A percentile compares a stretch with the other conserved stretches of the same genome.
phyloP scores from a whole-genome alignment of 2,329 filamentous ascomycete species.

The Phyllosticta citrichinensis region DNA sequence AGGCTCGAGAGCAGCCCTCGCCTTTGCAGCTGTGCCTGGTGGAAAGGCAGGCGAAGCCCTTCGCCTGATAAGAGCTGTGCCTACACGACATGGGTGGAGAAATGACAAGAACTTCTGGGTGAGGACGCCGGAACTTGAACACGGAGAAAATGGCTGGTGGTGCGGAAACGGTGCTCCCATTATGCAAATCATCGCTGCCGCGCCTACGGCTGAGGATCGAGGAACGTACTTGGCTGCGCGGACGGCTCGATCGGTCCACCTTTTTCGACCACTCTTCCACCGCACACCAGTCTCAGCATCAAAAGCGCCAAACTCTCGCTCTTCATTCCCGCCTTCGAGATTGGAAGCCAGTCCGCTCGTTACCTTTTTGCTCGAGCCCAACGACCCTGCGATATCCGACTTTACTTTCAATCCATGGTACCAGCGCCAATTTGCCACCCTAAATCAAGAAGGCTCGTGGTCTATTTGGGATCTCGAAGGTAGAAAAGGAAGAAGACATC shows the following conservation, averaged over 20 bases:
- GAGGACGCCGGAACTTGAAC: constrained; percentile 33
- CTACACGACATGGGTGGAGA: constrained; percentile 47
- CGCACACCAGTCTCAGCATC: constrained; percentile 11
- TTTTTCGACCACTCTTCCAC: constrained; percentile 34
- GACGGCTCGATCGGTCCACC: constrained; percentile 16
- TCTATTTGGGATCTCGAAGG: constrained; percentile 44
- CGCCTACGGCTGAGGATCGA: constrained; percentile 30
- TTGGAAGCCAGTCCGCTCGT: constrained; percentile 48
- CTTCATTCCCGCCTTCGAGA: constrained; percentile 33
- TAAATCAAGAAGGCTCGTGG: constrained; percentile 59
- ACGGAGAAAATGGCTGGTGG: constrained; percentile 45
- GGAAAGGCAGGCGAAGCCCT: constrained; percentile 45
- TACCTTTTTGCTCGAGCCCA: constrained; percentile 41
- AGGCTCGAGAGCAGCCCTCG: constrained; percentile 17
- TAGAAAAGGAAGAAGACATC: neutral
- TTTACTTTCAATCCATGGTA: constrained; percentile 55
- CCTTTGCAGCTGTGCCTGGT: constrained; percentile 24
- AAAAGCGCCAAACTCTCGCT: constrained; percentile 5
- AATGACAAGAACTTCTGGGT: constrained; percentile 38
- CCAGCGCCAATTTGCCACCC: constrained; percentile 51
- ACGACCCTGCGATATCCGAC: constrained; percentile 49
- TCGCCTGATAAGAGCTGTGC: constrained; percentile 42
- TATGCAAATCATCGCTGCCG: constrained; percentile 42
- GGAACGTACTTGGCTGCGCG: constrained; percentile 42
- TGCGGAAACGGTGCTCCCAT: constrained; percentile 43